Percentiles rank a stretch among this genome's conserved stretches.
phyloP scores from a whole-genome alignment of 257 asterid genomes.

The Avicennia marina region DNA sequence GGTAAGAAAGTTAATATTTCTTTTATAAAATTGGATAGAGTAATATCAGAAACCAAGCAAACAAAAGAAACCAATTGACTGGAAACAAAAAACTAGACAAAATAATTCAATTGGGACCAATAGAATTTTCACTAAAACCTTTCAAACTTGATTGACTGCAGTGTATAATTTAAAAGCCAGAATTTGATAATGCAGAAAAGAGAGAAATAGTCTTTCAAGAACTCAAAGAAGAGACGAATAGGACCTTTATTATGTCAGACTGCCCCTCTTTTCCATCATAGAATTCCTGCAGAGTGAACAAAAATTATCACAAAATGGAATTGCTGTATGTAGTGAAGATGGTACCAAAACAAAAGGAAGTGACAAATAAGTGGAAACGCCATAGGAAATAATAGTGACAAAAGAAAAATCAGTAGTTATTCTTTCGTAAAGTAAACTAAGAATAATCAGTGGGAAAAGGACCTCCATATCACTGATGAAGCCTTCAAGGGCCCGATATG shows the following conservation, averaged over 20 bases:
- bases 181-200: not conserved
- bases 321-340: not conserved
- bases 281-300: constrained; percentile 52
- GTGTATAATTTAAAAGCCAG: not conserved
- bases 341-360: constrained; percentile 3
- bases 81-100: not conserved
- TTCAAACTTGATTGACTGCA: not conserved
- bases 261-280: constrained; percentile 36
- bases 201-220: not conserved
- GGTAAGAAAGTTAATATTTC: too few species aligned
- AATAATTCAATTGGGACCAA: not conserved
- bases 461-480: constrained; percentile 78
- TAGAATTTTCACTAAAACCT: not conserved
- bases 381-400: not conserved
- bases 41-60: not conserved
- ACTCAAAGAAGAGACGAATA: constrained; percentile 12
- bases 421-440: not conserved
- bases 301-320: constrained; percentile 14
- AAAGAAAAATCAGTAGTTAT: not conserved
- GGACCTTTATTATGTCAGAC: constrained; percentile 55
- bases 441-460: constrained; percentile 5
- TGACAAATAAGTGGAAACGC: constrained; percentile 1
- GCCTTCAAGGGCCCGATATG: constrained; percentile 91
- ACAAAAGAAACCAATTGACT: not conserved
- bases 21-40: too few species aligned